These are phyloP conservation scores for Cutaneotrichosporon curvatum DNA, from an alignment of 1,284 basidiomycete species.

Conservation along the genomic window DNA sequence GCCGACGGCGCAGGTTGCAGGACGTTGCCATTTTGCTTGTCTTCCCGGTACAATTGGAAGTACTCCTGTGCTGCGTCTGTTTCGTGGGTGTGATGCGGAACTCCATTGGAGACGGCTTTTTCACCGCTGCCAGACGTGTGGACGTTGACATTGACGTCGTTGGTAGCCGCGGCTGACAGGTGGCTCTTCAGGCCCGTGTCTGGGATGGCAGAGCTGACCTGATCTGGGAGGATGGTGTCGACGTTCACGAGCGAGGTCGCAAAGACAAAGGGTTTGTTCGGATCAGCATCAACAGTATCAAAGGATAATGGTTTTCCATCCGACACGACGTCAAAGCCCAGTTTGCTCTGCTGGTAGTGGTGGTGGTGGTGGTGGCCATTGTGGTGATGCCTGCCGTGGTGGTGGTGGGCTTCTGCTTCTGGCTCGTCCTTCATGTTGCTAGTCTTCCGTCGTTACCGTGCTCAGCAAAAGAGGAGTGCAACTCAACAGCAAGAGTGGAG, in stretches of 20 bases:
- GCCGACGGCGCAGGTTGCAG: neutral
- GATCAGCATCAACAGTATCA: too few species aligned
- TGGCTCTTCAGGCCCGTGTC: slow-evolving; percentile 7
- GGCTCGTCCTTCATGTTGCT: too few species aligned
- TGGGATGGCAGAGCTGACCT: slow-evolving; percentile 9
- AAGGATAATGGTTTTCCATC: too few species aligned
- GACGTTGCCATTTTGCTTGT: neutral
- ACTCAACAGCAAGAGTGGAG: too few species aligned
- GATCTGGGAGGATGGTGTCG: slow-evolving; percentile 1
- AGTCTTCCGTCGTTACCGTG: too few species aligned
- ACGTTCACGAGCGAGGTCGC: neutral
- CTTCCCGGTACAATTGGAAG: neutral
- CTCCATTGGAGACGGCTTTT: neutral
- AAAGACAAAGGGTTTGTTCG: slow-evolving; percentile 1
- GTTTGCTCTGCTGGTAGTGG: too few species aligned
- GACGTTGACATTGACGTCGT: neutral
- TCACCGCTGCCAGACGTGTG: neutral
- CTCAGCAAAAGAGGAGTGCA: too few species aligned
- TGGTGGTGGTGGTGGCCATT: too few species aligned
- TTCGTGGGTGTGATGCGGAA: neutral
- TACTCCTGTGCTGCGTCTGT: too few species aligned
- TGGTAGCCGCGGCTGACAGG: neutral
- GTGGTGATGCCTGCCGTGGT: too few species aligned
- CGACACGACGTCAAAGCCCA: too few species aligned
- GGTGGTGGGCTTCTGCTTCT: too few species aligned